Percentiles rank a stretch among this genome's conserved stretches.
Evolutionary conservation across 164 flowering plant genomes (phyloP).

Genomic region (Buxus sempervirens): DNA sequence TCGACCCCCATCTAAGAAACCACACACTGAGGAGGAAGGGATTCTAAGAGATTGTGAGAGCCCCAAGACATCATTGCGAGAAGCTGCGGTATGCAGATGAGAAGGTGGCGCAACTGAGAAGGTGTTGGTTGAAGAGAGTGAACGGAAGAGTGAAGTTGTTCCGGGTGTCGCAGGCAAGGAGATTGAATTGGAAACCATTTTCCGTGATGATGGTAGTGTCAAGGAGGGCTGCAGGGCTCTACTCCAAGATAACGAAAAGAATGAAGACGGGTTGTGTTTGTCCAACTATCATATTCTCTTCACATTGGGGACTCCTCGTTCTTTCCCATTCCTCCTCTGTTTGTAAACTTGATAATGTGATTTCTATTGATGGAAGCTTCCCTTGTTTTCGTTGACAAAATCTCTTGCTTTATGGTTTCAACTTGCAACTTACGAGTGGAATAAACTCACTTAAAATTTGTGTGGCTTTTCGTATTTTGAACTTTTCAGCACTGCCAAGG

Average conservation of each 20-base stretch:
- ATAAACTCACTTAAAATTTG: too few relatives aligned
- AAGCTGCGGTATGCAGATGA: slow-evolving; percentile 21
- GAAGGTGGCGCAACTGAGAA: slow-evolving; percentile 4
- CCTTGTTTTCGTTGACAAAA: too few relatives aligned
- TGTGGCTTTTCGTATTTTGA: too few relatives aligned
- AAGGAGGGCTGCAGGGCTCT: slow-evolving; percentile 29
- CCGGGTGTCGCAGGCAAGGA: slow-evolving; percentile 27
- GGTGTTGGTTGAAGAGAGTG: slow-evolving; percentile 29
- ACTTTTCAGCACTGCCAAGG: too few relatives aligned
- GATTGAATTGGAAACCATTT: slow-evolving; percentile 36
- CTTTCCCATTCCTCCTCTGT: slow-evolving; percentile 24
- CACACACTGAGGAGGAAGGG: slow-evolving; percentile 24
- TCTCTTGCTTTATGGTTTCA: too few relatives aligned
- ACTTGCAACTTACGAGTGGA: too few relatives aligned
- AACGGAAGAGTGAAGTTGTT: slow-evolving; percentile 30
- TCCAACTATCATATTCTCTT: slow-evolving; percentile 35
- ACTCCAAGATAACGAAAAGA: slow-evolving; percentile 23
- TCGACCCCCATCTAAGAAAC: too few relatives aligned
- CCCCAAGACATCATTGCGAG: slow-evolving; percentile 25
- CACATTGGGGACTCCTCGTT: slow-evolving; percentile 61
- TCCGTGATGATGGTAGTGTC: slow-evolving; percentile 23
- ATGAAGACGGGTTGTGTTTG: slow-evolving; percentile 29
- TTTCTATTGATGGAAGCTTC: too few relatives aligned
- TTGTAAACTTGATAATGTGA: too few relatives aligned
- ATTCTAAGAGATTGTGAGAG: slow-evolving; percentile 17